Base-by-base conservation (phyloP, 2,329 filamentous ascomycete genomes). In the Cordyceps farinosa region DNA sequence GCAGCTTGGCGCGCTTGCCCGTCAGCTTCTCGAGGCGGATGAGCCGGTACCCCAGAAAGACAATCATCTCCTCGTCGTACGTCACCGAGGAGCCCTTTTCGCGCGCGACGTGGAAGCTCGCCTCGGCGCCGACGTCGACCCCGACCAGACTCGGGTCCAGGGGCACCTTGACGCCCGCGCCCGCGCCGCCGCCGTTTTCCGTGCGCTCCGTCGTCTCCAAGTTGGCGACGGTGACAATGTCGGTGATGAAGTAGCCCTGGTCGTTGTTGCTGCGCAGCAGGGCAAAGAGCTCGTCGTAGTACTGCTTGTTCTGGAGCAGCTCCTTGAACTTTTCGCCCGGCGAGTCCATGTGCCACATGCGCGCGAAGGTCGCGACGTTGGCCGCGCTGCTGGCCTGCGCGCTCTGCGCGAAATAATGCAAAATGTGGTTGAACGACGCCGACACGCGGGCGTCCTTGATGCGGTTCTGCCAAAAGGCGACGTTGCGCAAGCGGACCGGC, bases 261-360 rank as follows among this genome's bases (percentile, higher is more conserved):
- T 66, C 69, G 53, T 67, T 65, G 55, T 67, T 70, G 13, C 60
- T 61, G 38, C 65, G 65, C n/a, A 72, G 65, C 42, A 72, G 59
- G 29, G 67, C 66, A 54, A 72, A 70, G 5, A 71, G 64, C 66
- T 72, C 70, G 27, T 71, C 69, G 17, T 71, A 71, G 47, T 71
- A 72, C 48, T 67, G 53, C 53, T 65, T 67, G 64, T 71, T 64
- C 40, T 65, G 64, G 22, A 71, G 65, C 27, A 72, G 67, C 36
- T 69, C 69, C 59, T 70, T 70, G 65, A 72, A 72, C 65, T 71
- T 71, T 32, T 71, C 70, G 34, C 67, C 69, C 0, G 70, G 70
- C 3, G 67, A 70, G 57, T 71, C 70, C 70, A 72, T 72, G 60
- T 72, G 70, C 70, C 70, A 72, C 22, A 72, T 66, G 17, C 70